These are phyloP conservation scores for Tilletiaria anomala DNA, from an alignment of 1,284 basidiomycete genomes.

Conservation along the genomic window DNA sequence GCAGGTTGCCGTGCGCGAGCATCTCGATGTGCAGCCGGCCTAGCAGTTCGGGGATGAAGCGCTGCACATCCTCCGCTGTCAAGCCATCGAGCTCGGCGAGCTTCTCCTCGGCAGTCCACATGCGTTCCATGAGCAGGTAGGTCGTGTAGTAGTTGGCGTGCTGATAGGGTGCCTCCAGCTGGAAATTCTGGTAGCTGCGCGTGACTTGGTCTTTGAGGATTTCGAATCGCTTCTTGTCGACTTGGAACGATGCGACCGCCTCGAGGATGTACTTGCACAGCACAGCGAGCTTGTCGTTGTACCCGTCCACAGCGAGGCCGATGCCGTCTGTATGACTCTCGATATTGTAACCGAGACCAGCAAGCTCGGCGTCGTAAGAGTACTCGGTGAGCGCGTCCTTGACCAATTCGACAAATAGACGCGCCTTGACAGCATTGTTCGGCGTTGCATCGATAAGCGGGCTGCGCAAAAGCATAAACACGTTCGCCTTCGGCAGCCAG, in stretches of 20 bases:
- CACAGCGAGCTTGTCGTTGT: constrained; percentile 81
- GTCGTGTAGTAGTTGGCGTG: constrained; percentile 65
- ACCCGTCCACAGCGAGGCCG: constrained; percentile 60
- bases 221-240: constrained; percentile 59
- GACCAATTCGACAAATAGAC: constrained; percentile 73
- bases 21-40: constrained; percentile 59
- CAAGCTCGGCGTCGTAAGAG: constrained; percentile 82
- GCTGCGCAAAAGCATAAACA: constrained; percentile 31
- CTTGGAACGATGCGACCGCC: constrained; percentile 54
- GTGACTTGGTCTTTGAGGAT: constrained; percentile 67
- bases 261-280: constrained; percentile 63
- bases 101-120: constrained; percentile 70
- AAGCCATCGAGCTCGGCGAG: constrained; percentile 63
- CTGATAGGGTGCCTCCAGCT: constrained; percentile 66
- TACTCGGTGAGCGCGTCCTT: constrained; percentile 79
- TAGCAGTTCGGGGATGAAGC: constrained; percentile 54
- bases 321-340: constrained; percentile 56
- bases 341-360: constrained; percentile 68
- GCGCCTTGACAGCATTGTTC: constrained; percentile 40
- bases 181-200: constrained; percentile 53
- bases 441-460: constrained; percentile 39
- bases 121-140: constrained; percentile 55
- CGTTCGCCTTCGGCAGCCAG: constrained; percentile 37
- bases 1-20: constrained; percentile 72
- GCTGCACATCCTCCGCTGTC: constrained; percentile 57